Evolutionary conservation across 1,284 basidiomycete genomes (phyloP).

Genomic region (Melampsora americana): DNA sequence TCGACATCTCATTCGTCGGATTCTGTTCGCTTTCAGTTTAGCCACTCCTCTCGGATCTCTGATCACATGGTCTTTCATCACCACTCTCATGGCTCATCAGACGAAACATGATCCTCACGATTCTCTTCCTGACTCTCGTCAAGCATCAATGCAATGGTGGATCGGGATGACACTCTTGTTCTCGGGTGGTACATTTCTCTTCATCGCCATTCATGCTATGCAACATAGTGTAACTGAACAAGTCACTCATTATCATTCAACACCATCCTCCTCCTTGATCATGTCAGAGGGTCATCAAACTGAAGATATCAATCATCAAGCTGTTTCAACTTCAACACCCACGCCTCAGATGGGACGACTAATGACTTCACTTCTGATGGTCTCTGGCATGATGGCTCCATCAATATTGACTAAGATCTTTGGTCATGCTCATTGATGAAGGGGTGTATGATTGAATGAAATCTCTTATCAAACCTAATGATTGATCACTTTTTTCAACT

Average conservation of each 20-base stretch:
- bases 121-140: background rate
- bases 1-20: constrained; percentile 66
- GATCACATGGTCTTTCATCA: constrained; percentile 64
- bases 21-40: constrained; percentile 71
- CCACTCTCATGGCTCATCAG: constrained; percentile 56
- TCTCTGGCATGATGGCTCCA: constrained; percentile 17
- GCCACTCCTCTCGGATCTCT: constrained; percentile 76
- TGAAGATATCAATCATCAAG: background rate
- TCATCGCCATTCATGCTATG: constrained; percentile 70
- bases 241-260: too few species aligned
- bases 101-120: background rate
- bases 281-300: background rate
- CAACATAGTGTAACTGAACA: constrained; percentile 43
- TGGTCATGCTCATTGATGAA: constrained; percentile 10
- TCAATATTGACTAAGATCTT: constrained; percentile 15
- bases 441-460: background rate
- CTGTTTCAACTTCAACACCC: background rate
- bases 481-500: too few species aligned
- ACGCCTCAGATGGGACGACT: background rate
- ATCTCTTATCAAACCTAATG: too few species aligned
- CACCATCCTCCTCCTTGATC: background rate
- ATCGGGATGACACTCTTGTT: constrained; percentile 73
- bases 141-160: constrained; percentile 57
- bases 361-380: constrained; percentile 11
- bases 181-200: constrained; percentile 88